Evolutionary conservation across 1,284 basidiomycete species (phyloP).

Genomic region (Cystobasidium pallidum): DNA sequence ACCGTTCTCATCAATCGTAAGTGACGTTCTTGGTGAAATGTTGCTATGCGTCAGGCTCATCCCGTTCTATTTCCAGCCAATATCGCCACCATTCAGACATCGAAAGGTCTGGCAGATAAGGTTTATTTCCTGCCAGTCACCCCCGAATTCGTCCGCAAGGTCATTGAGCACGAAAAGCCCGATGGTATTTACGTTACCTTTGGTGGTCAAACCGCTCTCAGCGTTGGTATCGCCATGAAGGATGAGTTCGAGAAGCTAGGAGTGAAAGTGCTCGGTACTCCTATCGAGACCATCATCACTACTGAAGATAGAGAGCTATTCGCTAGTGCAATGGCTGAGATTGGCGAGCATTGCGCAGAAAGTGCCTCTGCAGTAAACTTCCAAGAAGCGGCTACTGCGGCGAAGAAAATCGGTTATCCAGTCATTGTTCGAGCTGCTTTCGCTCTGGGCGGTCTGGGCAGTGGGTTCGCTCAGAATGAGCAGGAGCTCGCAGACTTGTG

Average conservation of each 20-base stretch:
- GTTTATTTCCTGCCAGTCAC: slow-evolving; percentile 99
- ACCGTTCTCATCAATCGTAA: slow-evolving; percentile 85
- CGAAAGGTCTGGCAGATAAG: slow-evolving; percentile 95
- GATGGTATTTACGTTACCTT: slow-evolving; percentile 99
- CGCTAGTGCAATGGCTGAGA: slow-evolving; percentile 90
- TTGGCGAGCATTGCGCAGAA: slow-evolving; percentile 92
- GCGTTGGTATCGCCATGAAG: slow-evolving; percentile 96
- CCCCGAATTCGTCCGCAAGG: slow-evolving; percentile 94
- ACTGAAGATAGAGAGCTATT: slow-evolving; percentile 97
- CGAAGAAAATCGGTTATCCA: slow-evolving; percentile 86
- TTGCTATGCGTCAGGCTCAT: too few species aligned
- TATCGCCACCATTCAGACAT: slow-evolving; percentile 99
- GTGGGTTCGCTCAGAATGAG: slow-evolving; percentile 91
- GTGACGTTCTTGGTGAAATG: slow-evolving; percentile 9
- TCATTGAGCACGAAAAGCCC: slow-evolving; percentile 97
- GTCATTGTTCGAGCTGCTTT: slow-evolving; percentile 97
- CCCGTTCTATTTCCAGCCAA: slow-evolving; percentile 64
- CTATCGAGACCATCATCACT: slow-evolving; percentile 94
- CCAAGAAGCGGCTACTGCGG: slow-evolving; percentile 85
- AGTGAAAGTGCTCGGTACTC: slow-evolving; percentile 91
- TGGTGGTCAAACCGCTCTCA: slow-evolving; percentile 95
- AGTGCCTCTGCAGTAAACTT: slow-evolving; percentile 76
- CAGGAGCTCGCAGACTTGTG: slow-evolving; percentile 83
- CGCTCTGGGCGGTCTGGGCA: slow-evolving; percentile 91
- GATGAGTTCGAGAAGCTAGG: slow-evolving; percentile 88